Conservation (phyloP, 495 filamentous ascomycete genomes). For the Xylaria flabelliformis region DNA sequence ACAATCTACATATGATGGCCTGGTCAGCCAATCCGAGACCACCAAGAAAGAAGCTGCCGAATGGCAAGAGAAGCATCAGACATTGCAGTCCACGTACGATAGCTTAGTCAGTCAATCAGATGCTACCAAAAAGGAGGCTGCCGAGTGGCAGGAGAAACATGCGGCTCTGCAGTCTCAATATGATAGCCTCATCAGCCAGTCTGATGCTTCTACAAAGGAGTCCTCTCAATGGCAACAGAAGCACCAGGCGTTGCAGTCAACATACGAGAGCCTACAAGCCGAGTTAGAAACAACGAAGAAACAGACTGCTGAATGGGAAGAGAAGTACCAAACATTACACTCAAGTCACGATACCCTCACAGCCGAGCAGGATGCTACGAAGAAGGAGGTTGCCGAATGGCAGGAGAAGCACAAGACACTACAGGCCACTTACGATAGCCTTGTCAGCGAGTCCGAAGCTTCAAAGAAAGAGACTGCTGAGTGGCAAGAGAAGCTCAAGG, state of each 20-base stretch:
- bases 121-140: conserved; percentile 15
- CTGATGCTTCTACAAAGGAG: conserved; percentile 22
- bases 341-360: conserved; percentile 2
- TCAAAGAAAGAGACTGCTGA: conserved; percentile 16
- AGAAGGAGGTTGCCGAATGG: conserved; percentile 22
- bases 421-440: conserved; percentile 14
- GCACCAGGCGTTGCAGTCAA: conserved; percentile 22
- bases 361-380: conserved; percentile 15
- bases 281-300: conserved; percentile 22
- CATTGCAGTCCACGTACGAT: conserved; percentile 20
- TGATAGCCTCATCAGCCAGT: conserved; percentile 21
- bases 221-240: conserved; percentile 20
- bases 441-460: background rate
- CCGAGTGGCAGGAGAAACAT: conserved; percentile 25
- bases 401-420: conserved; percentile 23
- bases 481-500: conserved; percentile 17
- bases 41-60: conserved; percentile 16
- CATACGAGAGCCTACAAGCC: conserved; percentile 18
- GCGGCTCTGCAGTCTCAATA: conserved; percentile 18
- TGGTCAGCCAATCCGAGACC: conserved; percentile 9
- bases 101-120: conserved; percentile 10
- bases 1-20: conserved; percentile 16
- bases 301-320: conserved; percentile 20
- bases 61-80: conserved; percentile 26
- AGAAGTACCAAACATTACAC: conserved; percentile 22